A percentile compares a stretch with the other conserved stretches of the same genome.
Conservation (phyloP, 768 basidiomycete species). For the Podaxis sp. region DNA sequence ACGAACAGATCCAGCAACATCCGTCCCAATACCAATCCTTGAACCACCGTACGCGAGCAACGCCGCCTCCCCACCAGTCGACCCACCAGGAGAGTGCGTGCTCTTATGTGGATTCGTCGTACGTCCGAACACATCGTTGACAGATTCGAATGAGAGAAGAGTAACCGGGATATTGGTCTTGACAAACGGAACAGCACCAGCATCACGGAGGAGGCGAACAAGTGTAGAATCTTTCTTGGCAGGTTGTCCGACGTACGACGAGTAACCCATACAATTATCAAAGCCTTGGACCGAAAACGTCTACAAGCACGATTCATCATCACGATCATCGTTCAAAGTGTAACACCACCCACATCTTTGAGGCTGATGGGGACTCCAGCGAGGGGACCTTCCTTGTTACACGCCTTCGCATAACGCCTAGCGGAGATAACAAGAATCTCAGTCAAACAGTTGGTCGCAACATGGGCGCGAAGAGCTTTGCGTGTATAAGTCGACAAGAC, state of each 20-base stretch:
- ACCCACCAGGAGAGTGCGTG: constrained; percentile 59
- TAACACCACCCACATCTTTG: constrained; percentile 42
- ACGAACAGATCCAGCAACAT: constrained; percentile 68
- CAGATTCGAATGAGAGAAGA: constrained; percentile 56
- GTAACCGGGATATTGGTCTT: constrained; percentile 67
- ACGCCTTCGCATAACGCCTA: constrained; percentile 31
- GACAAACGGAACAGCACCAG: constrained; percentile 64
- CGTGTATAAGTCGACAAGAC: constrained; percentile 46
- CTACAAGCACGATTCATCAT: constrained; percentile 21
- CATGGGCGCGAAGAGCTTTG: constrained; percentile 45
- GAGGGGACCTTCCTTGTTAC: constrained; percentile 38
- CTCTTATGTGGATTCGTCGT: constrained; percentile 61
- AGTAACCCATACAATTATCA: constrained; percentile 61
- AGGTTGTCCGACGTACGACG: constrained; percentile 45
- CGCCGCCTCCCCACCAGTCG: constrained; percentile 66
- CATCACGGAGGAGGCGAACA: constrained; percentile 51
- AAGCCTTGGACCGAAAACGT: constrained; percentile 52
- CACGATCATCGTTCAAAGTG: neutral
- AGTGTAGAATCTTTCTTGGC: constrained; percentile 45
- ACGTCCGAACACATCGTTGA: constrained; percentile 56
- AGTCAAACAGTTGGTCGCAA: constrained; percentile 58
- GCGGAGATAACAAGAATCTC: constrained; percentile 52
- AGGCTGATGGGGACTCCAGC: constrained; percentile 61
- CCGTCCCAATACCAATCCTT: constrained; percentile 63
- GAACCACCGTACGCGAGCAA: constrained; percentile 60